These are phyloP conservation scores for Nicotiana knightiana DNA, from an alignment of 257 asterid species.

Conservation along the genomic window DNA sequence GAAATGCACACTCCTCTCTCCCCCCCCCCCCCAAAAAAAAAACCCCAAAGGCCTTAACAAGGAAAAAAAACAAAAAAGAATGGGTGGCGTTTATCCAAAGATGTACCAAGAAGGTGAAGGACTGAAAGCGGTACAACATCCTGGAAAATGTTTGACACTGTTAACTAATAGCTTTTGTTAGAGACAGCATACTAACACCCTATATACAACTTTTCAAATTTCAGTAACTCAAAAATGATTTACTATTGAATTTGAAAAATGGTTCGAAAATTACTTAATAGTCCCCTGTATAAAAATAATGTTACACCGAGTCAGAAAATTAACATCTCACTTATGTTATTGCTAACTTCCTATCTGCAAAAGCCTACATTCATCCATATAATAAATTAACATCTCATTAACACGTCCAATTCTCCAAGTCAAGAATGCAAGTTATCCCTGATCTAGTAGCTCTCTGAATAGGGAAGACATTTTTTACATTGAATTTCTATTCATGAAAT, in stretches of 20 bases:
- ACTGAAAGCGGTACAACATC: neutral
- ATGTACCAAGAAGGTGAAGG: neutral
- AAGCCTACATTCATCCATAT: neutral
- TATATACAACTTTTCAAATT: neutral
- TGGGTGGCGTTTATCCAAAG: neutral
- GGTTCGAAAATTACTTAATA: neutral
- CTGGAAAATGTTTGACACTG: neutral
- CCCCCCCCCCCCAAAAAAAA: no score
- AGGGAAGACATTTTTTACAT: neutral
- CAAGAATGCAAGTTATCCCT: neutral
- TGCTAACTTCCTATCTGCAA: neutral
- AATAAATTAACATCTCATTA: neutral
- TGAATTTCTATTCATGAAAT: neutral
- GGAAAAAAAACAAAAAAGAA: no score
- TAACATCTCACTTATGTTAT: neutral
- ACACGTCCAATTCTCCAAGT: neutral
- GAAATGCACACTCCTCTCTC: no score
- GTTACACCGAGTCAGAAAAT: neutral
- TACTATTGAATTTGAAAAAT: neutral
- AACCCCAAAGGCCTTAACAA: no score
- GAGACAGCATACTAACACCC: neutral
- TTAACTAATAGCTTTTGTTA: neutral
- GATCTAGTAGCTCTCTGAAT: neutral
- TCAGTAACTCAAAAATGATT: neutral
- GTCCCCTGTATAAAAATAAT: no score